phyloP scores from a whole-genome alignment of 1,139 yeast genomes.

The Taphrina confusa region DNA sequence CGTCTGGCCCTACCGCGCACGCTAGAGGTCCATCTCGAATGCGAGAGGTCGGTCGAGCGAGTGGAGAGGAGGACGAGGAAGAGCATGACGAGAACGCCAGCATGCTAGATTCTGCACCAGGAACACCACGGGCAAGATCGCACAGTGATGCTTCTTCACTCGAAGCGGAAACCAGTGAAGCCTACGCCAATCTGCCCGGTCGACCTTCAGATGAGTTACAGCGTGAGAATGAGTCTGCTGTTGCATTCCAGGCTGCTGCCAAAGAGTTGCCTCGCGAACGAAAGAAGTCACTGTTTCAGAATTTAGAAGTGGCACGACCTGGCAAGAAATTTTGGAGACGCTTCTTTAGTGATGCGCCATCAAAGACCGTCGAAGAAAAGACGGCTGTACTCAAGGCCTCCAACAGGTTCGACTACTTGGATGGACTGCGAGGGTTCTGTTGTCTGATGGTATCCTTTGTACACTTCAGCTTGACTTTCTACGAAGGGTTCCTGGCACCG shows the following conservation, averaged over 20 bases:
- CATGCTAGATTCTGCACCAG: constrained; percentile 13
- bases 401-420: constrained; percentile 22
- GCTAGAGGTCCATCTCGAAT: constrained; percentile 6
- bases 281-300: constrained; percentile 7
- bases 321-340: constrained; percentile 18
- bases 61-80: constrained; percentile 23
- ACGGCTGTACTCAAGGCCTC: background rate
- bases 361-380: background rate
- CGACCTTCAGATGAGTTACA: constrained; percentile 23
- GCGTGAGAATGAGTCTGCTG: constrained; percentile 12
- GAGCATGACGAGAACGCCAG: constrained; percentile 17
- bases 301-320: background rate
- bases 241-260: constrained; percentile 17
- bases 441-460: constrained; percentile 30
- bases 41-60: background rate
- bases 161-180: constrained; percentile 12
- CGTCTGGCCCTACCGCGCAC: constrained; percentile 4
- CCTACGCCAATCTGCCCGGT: constrained; percentile 19
- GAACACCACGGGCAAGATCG: constrained; percentile 10
- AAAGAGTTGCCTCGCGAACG: background rate
- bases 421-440: constrained; percentile 30
- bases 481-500: constrained; percentile 15
- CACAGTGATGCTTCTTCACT: constrained; percentile 14
- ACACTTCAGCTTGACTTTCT: constrained; percentile 28
- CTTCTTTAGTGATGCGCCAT: constrained; percentile 4